These are phyloP conservation scores for Acer yangbiense DNA, from an alignment of 345 rosid species.

Conservation along the genomic window DNA sequence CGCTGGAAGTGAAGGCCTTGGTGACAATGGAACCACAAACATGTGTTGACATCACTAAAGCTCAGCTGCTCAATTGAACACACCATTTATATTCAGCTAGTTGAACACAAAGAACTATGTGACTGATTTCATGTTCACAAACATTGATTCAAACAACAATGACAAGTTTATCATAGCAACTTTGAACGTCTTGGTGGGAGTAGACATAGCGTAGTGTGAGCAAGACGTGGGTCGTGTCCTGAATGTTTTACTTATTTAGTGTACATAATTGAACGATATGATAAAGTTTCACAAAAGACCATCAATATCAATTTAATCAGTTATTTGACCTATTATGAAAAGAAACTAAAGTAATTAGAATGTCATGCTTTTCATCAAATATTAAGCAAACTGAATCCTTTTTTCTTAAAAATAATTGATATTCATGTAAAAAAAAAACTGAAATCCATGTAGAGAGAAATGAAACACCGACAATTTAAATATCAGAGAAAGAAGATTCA, in stretches of 20 bases:
- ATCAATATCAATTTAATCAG: not conserved
- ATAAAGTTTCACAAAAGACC: conserved; percentile 2
- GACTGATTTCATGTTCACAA: not conserved
- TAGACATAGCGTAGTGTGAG: not conserved
- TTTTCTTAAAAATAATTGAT: not conserved
- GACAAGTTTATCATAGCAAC: not conserved
- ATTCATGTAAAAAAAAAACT: not conserved
- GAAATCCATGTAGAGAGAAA: not conserved
- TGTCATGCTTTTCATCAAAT: not conserved
- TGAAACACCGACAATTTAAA: conserved; percentile 5
- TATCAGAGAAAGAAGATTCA: conserved; percentile 1
- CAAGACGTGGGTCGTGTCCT: not conserved
- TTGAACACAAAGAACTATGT: not conserved
- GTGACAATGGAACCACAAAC: not conserved
- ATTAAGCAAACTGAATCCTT: not conserved
- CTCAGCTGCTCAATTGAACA: not conserved
- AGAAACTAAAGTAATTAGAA: not conserved
- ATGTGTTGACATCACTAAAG: not conserved
- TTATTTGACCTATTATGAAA: not conserved
- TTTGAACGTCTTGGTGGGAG: not conserved
- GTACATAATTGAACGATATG: not conserved
- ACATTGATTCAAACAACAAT: not conserved
- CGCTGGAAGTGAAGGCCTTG: not conserved
- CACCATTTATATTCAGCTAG: conserved; percentile 1
- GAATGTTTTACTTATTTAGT: not conserved